Evolutionary conservation across 306 rosid species (phyloP).

Genomic region (Rosa persica): DNA sequence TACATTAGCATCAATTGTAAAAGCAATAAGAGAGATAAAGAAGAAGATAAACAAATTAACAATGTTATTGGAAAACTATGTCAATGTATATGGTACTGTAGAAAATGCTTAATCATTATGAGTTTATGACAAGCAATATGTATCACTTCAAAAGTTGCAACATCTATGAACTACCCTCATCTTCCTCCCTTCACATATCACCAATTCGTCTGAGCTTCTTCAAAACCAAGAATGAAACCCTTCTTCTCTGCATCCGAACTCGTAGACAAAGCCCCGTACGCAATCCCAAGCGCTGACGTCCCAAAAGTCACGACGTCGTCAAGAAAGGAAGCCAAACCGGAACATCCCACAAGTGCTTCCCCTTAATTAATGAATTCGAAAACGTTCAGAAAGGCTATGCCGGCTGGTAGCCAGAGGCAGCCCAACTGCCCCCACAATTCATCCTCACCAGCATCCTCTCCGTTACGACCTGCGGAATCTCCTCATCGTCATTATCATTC

Average conservation of each 20-base stretch:
- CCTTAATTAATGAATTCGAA: slow-evolving; percentile 56
- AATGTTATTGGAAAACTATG: background rate
- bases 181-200: slow-evolving; percentile 87
- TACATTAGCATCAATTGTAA: background rate
- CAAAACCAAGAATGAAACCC: slow-evolving; percentile 71
- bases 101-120: background rate
- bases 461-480: slow-evolving; percentile 52
- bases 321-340: slow-evolving; percentile 73
- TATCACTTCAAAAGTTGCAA: background rate
- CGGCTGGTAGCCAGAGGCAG: slow-evolving; percentile 70
- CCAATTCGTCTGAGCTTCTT: slow-evolving; percentile 66
- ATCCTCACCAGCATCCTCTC: slow-evolving; percentile 63
- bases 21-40: background rate
- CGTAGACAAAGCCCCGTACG: slow-evolving; percentile 71
- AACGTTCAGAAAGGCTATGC: slow-evolving; percentile 50
- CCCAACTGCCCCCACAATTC: slow-evolving; percentile 55
- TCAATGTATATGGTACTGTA: background rate
- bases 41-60: background rate
- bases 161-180: slow-evolving; percentile 13
- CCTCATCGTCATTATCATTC: slow-evolving; percentile 35
- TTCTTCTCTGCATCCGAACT: slow-evolving; percentile 69
- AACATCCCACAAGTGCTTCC: slow-evolving; percentile 43
- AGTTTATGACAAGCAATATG: background rate
- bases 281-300: slow-evolving; percentile 65
- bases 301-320: slow-evolving; percentile 64